These are phyloP conservation scores for Colletotrichum filicis DNA, from an alignment of 2,329 filamentous ascomycete species.

Conservation along the genomic window DNA sequence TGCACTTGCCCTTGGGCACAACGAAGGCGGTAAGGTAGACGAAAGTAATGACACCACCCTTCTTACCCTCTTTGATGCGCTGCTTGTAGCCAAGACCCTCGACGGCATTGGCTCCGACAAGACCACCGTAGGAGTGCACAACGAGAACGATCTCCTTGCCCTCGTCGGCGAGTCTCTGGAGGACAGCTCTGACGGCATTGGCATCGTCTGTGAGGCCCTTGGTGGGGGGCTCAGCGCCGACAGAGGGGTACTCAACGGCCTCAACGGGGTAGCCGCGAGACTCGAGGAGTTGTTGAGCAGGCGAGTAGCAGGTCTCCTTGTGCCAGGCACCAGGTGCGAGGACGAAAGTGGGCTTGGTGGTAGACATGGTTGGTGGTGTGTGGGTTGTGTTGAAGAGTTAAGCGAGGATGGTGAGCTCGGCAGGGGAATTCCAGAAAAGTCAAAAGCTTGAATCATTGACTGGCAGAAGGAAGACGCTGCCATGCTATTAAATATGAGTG, in stretches of 20 bases:
- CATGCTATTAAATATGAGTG: neutral
- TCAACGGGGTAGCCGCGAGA: slow-evolving; percentile 44
- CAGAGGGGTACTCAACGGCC: slow-evolving; percentile 44
- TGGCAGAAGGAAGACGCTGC: neutral
- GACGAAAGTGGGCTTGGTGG: slow-evolving; percentile 42
- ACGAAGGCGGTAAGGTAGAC: slow-evolving; percentile 50
- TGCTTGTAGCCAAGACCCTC: slow-evolving; percentile 47
- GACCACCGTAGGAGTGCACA: slow-evolving; percentile 55
- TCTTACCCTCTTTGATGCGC: slow-evolving; percentile 43
- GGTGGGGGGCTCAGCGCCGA: slow-evolving; percentile 43
- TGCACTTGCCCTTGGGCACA: slow-evolving; percentile 39
- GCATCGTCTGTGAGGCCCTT: slow-evolving; percentile 46
- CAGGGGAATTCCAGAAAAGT: neutral
- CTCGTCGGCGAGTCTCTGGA: slow-evolving; percentile 44
- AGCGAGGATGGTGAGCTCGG: neutral
- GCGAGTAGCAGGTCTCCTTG: slow-evolving; percentile 42
- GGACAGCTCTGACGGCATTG: slow-evolving; percentile 39
- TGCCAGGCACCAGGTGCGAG: slow-evolving; percentile 54
- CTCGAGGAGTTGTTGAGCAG: slow-evolving; percentile 43
- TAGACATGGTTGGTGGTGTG: slow-evolving; percentile 2
- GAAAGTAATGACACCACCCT: slow-evolving; percentile 50
- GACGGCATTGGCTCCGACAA: slow-evolving; percentile 50
- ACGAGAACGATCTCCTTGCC: slow-evolving; percentile 54
- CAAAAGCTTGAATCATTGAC: neutral
- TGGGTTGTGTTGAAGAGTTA: neutral